phyloP scores from a whole-genome alignment of 2,329 filamentous ascomycete species.

The Tolypocladium endophyticum region DNA sequence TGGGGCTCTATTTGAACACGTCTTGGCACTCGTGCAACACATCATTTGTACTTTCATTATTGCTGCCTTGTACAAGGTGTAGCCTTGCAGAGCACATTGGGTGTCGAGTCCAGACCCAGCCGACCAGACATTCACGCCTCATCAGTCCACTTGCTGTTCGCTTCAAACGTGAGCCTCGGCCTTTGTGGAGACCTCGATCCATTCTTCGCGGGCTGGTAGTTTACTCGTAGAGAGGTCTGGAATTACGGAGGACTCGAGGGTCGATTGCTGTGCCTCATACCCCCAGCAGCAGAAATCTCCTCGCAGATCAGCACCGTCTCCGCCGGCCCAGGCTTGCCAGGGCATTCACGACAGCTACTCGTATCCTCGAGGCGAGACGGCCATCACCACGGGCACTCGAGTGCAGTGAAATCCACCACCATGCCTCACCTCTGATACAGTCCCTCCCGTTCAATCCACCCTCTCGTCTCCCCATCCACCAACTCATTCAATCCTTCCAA shows the following conservation, averaged over 20 bases:
- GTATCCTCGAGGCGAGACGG: background rate
- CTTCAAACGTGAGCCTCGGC: background rate
- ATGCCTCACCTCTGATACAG: constrained; percentile 38
- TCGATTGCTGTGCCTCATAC: too few species aligned
- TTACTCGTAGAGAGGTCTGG: too few species aligned
- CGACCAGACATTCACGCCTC: background rate
- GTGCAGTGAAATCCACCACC: background rate
- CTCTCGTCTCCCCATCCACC: constrained; percentile 45
- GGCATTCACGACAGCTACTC: background rate
- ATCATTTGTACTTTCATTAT: background rate
- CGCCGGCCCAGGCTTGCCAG: too few species aligned
- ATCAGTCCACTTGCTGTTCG: background rate
- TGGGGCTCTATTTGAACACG: background rate
- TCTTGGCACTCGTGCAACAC: background rate
- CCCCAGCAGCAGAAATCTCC: background rate
- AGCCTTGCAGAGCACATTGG: too few species aligned
- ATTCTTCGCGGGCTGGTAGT: background rate
- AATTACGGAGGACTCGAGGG: too few species aligned
- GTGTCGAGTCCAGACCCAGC: background rate
- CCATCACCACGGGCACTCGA: background rate
- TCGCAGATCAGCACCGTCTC: background rate
- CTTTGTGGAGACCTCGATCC: background rate
- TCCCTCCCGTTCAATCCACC: constrained; percentile 44
- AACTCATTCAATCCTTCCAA: constrained; percentile 34
- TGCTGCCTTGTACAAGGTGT: background rate